A percentile compares a stretch with the other conserved stretches of the same genome.
Evolutionary conservation across 257 asterid genomes (phyloP).

Genomic region (Nicotiana sylvestris): DNA sequence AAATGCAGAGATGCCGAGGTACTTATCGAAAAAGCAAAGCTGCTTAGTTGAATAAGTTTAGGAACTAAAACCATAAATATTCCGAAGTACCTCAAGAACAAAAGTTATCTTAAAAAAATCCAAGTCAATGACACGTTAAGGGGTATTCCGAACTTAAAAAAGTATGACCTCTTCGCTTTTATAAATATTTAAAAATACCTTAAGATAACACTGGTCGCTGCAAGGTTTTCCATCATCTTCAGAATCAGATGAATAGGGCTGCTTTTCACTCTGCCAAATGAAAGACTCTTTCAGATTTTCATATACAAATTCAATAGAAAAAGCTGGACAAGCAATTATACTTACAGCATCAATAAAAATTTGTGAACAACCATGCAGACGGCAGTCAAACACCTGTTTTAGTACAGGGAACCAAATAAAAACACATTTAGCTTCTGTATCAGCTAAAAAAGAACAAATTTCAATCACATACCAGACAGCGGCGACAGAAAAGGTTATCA

Average conservation of each 20-base stretch:
- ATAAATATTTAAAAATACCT: slow-evolving; percentile 38
- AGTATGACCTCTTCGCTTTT: background rate
- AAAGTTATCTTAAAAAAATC: background rate
- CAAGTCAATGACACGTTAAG: background rate
- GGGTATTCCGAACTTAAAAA: background rate
- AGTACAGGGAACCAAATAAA: slow-evolving; percentile 9
- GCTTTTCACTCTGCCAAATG: slow-evolving; percentile 66
- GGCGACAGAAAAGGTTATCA: slow-evolving; percentile 93
- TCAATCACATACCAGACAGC: slow-evolving; percentile 76
- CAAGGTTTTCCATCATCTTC: slow-evolving; percentile 79
- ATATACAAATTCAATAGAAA: slow-evolving; percentile 12
- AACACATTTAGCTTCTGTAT: slow-evolving; percentile 7
- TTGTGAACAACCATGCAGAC: slow-evolving; percentile 90
- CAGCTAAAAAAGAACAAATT: background rate
- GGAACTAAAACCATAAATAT: background rate
- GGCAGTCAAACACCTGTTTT: slow-evolving; percentile 84
- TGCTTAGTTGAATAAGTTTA: background rate
- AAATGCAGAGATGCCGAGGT: too few relatives aligned
- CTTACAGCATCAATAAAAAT: slow-evolving; percentile 64
- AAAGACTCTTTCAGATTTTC: slow-evolving; percentile 19
- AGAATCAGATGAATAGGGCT: slow-evolving; percentile 44
- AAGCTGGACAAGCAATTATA: slow-evolving; percentile 7
- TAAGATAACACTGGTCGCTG: slow-evolving; percentile 74
- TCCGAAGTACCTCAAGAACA: background rate
- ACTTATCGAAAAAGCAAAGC: background rate